Conservation (phyloP, 2,329 filamentous ascomycete species). For the Sporothrix pseudoabietina region DNA sequence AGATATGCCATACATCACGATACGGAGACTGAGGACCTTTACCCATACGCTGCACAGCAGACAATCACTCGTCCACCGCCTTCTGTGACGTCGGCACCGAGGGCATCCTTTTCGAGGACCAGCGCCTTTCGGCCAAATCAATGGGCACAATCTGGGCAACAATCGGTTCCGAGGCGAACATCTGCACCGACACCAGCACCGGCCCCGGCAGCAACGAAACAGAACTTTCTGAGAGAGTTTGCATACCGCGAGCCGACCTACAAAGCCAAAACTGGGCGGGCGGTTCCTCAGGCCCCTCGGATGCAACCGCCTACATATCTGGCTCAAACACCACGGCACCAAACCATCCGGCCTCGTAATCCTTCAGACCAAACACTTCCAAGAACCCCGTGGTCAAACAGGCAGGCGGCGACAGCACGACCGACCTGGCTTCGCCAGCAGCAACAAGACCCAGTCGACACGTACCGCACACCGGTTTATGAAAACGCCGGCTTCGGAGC, state of each 20-base stretch:
- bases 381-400: constrained; percentile 16
- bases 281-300: not conserved
- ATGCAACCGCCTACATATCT: not conserved
- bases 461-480: not conserved
- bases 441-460: not conserved
- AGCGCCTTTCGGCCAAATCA: constrained; percentile 21
- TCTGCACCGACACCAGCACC: not conserved
- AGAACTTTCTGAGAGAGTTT: constrained; percentile 2
- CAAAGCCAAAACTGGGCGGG: not conserved
- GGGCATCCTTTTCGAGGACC: not conserved
- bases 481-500: not conserved
- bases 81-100: not conserved
- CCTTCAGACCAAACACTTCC: not conserved
- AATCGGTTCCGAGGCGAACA: not conserved
- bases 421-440: constrained; percentile 21
- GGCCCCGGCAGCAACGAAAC: not conserved
- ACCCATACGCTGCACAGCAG: not conserved
- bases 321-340: not conserved
- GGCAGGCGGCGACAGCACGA: not conserved
- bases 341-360: not conserved
- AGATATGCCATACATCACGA: not conserved
- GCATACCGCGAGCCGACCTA: not conserved
- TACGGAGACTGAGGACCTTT: not conserved
- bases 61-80: not conserved
- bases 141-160: constrained; percentile 18